Base-by-base conservation (phyloP, 768 basidiomycete species). In the Lenzites betulinus region DNA sequence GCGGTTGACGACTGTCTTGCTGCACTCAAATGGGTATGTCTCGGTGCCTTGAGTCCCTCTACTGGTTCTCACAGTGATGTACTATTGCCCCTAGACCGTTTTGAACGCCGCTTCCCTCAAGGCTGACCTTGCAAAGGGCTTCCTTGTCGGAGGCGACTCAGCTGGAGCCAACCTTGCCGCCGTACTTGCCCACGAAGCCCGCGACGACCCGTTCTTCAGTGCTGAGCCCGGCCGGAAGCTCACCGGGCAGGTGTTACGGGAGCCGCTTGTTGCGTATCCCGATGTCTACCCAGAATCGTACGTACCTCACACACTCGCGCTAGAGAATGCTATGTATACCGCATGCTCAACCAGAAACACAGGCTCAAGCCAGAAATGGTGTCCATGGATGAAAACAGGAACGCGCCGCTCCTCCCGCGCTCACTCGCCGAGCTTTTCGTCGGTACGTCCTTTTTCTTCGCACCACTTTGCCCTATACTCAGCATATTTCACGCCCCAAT, bases 141-240 rank as follows among this genome's bases (percentile, higher is more conserved):
- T 71, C 48, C 54, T 73, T 11, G 48, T 73, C 47, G 68, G 63
- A 0, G 74, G 72, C 7, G 39, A 52, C 13, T 73, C 71, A 0
- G 62, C 67, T 0, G 72, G 73, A 3, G 73, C 46, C 0, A 67
- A 70, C 16, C 26, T 69, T 36, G 59, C 68, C 23, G 66, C 69
- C 1, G 61, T 57, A 6, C 30, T 73, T 1, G 63, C 69, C 3
- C 68, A 66, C 49, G 54, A 60, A 26, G 68, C 68, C 3, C 67
- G 66, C 22, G 68, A 69, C 47, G 72, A 74, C 36, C 59, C 65
- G 4, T 60, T 65, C 61, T 70, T 74, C 57, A 20, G 43, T n/a
- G n/a, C n/a, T 5, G 58, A 43, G 12, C 53, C 15, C 6, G 41
- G 41, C 9, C 41, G 41, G 12, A 23, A 13, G 20, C 46, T 73